A percentile compares a stretch with the other conserved stretches of the same genome.
phyloP scores from a whole-genome alignment of 1,139 yeast genomes.

The Suhomyces choctaworum region DNA sequence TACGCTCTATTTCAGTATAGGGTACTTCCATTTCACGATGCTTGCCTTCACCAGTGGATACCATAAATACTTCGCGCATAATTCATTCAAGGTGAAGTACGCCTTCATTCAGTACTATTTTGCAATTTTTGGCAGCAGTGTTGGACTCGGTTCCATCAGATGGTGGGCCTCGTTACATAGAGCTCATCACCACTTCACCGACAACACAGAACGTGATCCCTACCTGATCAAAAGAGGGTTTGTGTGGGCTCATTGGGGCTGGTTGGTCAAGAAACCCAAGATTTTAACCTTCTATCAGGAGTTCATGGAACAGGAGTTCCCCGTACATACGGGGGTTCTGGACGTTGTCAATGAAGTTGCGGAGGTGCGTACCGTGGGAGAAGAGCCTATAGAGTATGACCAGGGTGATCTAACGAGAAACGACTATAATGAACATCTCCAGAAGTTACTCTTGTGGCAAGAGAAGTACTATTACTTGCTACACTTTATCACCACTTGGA shows the following conservation, averaged over 20 bases:
- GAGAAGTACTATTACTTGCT: conserved; percentile 46
- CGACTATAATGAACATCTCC: conserved; percentile 19
- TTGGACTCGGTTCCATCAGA: conserved; percentile 61
- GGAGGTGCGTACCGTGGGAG: conserved; percentile 12
- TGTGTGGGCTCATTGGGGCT: conserved; percentile 62
- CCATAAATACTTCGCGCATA: conserved; percentile 67
- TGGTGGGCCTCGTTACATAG: conserved; percentile 68
- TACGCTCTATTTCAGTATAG: conserved; percentile 33
- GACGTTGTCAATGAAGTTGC: conserved; percentile 25
- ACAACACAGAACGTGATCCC: conserved; percentile 68
- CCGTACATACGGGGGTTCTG: conserved; percentile 22
- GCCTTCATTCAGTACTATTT: conserved; percentile 41
- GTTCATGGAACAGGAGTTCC: conserved; percentile 45
- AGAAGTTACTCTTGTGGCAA: conserved; percentile 55
- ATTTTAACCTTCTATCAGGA: conserved; percentile 34
- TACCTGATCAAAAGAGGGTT: conserved; percentile 61
- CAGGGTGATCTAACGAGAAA: conserved; percentile 15
- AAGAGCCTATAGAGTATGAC: conserved; percentile 13
- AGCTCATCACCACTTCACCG: conserved; percentile 67
- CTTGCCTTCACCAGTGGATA: conserved; percentile 56
- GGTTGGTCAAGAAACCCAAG: conserved; percentile 58
- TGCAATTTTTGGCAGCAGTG: conserved; percentile 56
- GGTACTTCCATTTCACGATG: conserved; percentile 43
- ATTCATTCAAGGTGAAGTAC: conserved; percentile 46
- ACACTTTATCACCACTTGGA: conserved; percentile 46